A percentile compares a stretch with the other conserved stretches of the same genome.
These are phyloP conservation scores for Rasamsonia emersonii DNA, from an alignment of 2,329 filamentous ascomycete genomes.

Conservation along the genomic window DNA sequence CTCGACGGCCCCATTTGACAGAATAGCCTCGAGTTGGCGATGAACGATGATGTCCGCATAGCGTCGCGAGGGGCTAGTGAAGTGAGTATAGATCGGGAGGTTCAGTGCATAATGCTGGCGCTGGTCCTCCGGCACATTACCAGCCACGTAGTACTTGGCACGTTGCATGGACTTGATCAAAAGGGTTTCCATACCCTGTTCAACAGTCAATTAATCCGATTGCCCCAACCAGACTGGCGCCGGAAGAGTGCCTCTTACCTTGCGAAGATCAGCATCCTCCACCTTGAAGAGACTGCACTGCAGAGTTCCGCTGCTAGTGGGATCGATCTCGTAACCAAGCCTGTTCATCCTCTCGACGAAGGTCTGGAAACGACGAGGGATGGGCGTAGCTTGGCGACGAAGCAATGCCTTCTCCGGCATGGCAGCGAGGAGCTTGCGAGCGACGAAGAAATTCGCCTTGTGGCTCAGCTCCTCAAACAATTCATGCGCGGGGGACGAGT, in stretches of 20 bases:
- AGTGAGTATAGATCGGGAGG: slow-evolving; percentile 90
- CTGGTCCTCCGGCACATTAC: slow-evolving; percentile 67
- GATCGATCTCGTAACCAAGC: slow-evolving; percentile 83
- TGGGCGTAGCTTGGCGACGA: slow-evolving; percentile 76
- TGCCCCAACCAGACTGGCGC: background rate
- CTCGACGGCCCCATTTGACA: slow-evolving; percentile 73
- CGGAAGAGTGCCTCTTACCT: slow-evolving; percentile 37
- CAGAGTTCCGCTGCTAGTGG: slow-evolving; percentile 76
- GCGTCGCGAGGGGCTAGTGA: slow-evolving; percentile 87
- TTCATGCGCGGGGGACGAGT: slow-evolving; percentile 80
- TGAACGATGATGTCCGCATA: slow-evolving; percentile 95
- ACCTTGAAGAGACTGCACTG: slow-evolving; percentile 95
- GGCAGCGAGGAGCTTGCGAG: slow-evolving; percentile 67
- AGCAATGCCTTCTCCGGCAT: slow-evolving; percentile 89
- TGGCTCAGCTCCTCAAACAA: slow-evolving; percentile 91
- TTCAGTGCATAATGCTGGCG: slow-evolving; percentile 89
- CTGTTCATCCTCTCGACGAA: slow-evolving; percentile 90
- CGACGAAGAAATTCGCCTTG: slow-evolving; percentile 84
- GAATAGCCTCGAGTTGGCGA: slow-evolving; percentile 78
- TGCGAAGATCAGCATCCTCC: slow-evolving; percentile 77
- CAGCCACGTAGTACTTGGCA: slow-evolving; percentile 86
- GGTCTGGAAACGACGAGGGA: slow-evolving; percentile 76
- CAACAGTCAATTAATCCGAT: slow-evolving; percentile 3
- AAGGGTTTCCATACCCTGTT: slow-evolving; percentile 82
- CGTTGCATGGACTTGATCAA: slow-evolving; percentile 92